These are phyloP conservation scores for Malus hybrid DNA, from an alignment of 331 rosid species.

Conservation along the genomic window DNA sequence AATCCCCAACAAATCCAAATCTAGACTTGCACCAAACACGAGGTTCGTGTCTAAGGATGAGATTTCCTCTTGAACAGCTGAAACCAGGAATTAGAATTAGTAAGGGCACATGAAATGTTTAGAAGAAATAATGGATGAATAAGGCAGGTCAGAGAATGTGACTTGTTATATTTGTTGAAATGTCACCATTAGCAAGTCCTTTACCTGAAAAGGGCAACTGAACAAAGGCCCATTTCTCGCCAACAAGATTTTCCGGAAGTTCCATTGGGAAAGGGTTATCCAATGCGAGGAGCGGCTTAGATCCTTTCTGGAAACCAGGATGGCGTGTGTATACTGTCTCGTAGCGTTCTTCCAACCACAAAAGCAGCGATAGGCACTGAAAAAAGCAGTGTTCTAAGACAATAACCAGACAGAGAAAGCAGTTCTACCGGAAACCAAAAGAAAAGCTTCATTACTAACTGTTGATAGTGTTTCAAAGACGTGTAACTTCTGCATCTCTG, in stretches of 20 bases:
- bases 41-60: constrained; percentile 38
- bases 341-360: constrained; percentile 90
- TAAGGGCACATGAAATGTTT: background rate
- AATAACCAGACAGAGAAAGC: background rate
- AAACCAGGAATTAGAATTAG: constrained; percentile 20
- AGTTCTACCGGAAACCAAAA: background rate
- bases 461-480: background rate
- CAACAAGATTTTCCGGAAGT: constrained; percentile 84
- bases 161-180: background rate
- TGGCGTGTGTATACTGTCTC: constrained; percentile 72
- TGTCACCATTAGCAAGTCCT: background rate
- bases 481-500: background rate
- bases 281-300: constrained; percentile 70
- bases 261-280: constrained; percentile 90
- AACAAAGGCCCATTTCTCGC: constrained; percentile 94
- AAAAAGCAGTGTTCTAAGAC: constrained; percentile 9
- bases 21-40: constrained; percentile 72
- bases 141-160: background rate
- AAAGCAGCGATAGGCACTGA: constrained; percentile 73
- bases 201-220: constrained; percentile 89
- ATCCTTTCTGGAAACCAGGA: constrained; percentile 86
- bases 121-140: background rate
- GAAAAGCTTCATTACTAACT: background rate
- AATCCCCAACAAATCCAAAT: constrained; percentile 84
- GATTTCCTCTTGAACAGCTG: constrained; percentile 77